Evolutionary conservation across 768 basidiomycete genomes (phyloP).

Genomic region (Neoboletus subvelutipes): DNA sequence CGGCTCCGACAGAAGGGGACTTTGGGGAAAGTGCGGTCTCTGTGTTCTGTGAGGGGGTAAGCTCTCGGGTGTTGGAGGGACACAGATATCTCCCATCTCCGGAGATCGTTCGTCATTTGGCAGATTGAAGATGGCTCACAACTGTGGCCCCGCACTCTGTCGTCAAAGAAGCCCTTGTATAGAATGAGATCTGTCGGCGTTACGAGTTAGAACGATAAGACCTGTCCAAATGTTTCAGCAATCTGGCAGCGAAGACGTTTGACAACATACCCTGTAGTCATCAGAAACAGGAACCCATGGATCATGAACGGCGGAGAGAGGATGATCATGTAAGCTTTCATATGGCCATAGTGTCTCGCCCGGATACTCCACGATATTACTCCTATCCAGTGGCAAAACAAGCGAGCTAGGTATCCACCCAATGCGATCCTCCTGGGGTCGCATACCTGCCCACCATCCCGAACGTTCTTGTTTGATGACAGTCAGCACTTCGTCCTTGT

Average conservation of each 20-base stretch:
- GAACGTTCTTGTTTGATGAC: conserved; percentile 67
- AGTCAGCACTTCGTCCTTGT: conserved; percentile 63
- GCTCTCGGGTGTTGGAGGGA: conserved; percentile 34
- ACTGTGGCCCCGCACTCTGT: neutral
- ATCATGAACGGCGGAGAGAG: conserved; percentile 17
- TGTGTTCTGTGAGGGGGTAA: conserved; percentile 18
- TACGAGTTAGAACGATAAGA: conserved; percentile 13
- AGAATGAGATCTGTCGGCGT: conserved; percentile 21
- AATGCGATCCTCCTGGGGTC: conserved; percentile 47
- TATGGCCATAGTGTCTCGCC: conserved; percentile 44
- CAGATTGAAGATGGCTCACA: conserved; percentile 7
- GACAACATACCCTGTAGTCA: conserved; percentile 15
- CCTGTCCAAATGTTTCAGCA: conserved; percentile 16
- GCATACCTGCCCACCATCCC: conserved; percentile 83
- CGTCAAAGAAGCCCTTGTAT: conserved; percentile 7
- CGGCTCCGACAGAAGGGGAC: neutral
- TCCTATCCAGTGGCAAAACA: conserved; percentile 48
- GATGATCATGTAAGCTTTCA: conserved; percentile 1
- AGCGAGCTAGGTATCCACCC: conserved; percentile 81
- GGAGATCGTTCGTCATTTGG: conserved; percentile 9
- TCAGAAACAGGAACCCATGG: conserved; percentile 22
- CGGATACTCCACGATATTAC: conserved; percentile 41
- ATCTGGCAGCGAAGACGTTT: neutral
- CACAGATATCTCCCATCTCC: neutral
- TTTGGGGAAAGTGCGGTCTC: neutral